Conservation (phyloP, 2,329 filamentous ascomycete species). For the Neocatenulostroma microsporum region DNA sequence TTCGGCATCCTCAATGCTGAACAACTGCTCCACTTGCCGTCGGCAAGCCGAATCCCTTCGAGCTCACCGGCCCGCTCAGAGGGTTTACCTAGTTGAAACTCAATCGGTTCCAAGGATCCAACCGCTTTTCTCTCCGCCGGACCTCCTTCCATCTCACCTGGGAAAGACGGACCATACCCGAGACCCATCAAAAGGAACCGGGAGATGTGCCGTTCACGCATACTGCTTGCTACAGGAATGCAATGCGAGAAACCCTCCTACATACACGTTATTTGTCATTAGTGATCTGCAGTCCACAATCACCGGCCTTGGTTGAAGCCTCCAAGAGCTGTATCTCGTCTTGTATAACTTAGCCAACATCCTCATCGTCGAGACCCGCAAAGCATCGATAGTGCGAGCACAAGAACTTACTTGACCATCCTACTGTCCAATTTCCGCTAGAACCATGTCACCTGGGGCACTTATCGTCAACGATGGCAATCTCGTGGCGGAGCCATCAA, state of each 20-base stretch:
- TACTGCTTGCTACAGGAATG: no score
- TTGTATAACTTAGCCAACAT: neutral
- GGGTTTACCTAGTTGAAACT: no score
- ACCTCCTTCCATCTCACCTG: neutral
- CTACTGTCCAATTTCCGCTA: neutral
- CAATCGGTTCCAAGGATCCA: no score
- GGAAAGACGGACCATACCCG: neutral
- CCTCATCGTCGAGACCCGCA: neutral
- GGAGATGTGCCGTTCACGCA: no score
- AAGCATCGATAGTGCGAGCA: neutral
- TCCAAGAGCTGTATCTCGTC: neutral
- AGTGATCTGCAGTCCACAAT: neutral
- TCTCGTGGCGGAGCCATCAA: conserved; percentile 9
- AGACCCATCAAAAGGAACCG: neutral
- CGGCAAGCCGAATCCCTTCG: neutral
- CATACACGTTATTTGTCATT: no score
- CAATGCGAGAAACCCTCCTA: no score
- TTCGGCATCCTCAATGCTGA: neutral
- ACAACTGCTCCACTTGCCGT: conserved; percentile 2
- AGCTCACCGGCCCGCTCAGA: conserved; percentile 1
- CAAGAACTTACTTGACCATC: neutral
- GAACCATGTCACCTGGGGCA: neutral
- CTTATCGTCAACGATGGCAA: conserved; percentile 20
- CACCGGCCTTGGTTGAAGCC: neutral
- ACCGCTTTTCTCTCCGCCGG: neutral